Conservation (phyloP, 1,284 basidiomycete genomes). For the Dichomitus squalens region DNA sequence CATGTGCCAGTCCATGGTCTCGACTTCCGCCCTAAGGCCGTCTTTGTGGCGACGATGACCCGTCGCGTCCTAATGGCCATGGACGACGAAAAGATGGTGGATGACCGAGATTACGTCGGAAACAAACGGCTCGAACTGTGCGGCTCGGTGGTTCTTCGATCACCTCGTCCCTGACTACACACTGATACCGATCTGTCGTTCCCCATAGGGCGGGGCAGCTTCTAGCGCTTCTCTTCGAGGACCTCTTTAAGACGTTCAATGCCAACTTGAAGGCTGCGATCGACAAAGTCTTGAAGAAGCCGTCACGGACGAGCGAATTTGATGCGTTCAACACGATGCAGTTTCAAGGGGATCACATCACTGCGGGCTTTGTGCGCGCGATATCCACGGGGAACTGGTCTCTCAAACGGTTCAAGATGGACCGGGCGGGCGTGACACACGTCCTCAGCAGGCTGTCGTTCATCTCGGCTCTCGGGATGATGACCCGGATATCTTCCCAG, state of each 20-base stretch:
- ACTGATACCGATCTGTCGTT: background rate
- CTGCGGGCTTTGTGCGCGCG: conserved; percentile 94
- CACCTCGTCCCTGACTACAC: background rate
- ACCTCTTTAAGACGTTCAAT: conserved; percentile 99
- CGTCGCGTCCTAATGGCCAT: conserved; percentile 95
- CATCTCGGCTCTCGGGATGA: conserved; percentile 99
- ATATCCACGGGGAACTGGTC: conserved; percentile 99
- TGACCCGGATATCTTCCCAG: conserved; percentile 98
- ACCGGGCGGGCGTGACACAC: conserved; percentile 97
- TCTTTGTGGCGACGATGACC: conserved; percentile 99
- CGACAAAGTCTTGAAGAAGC: conserved; percentile 98
- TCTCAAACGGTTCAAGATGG: conserved; percentile 99
- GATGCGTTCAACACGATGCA: conserved; percentile 95
- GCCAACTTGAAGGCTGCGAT: conserved; percentile 94
- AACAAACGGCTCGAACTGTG: conserved; percentile 98
- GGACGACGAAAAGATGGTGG: conserved; percentile 96
- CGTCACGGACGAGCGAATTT: conserved; percentile 92
- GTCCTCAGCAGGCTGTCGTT: conserved; percentile 95
- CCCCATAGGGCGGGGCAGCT: conserved; percentile 87
- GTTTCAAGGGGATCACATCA: conserved; percentile 94
- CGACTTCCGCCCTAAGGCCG: conserved; percentile 94
- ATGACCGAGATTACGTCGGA: conserved; percentile 98
- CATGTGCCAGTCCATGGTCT: conserved; percentile 93
- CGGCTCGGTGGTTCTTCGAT: conserved; percentile 34
- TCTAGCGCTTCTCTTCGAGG: conserved; percentile 94